Evolutionary conservation across 805 yeast genomes (phyloP).

Genomic region (Wickerhamomyces queroliae): DNA sequence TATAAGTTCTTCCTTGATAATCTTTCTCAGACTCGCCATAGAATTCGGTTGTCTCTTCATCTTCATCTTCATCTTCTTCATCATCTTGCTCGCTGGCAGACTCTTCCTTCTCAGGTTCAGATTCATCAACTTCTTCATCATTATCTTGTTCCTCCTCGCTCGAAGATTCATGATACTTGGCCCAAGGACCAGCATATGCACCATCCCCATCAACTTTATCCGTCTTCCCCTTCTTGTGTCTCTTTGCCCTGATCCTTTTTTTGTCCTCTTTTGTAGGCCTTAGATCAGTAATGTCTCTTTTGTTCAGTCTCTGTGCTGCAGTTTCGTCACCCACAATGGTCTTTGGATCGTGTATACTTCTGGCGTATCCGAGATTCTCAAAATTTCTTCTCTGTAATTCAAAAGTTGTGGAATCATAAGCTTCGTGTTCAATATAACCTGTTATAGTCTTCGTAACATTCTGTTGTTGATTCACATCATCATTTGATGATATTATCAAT

Average conservation of each 20-base stretch:
- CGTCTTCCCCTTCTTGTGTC: constrained; percentile 35
- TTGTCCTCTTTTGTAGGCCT: constrained; percentile 25
- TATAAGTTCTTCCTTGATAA: constrained; percentile 57
- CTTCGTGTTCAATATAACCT: constrained; percentile 26
- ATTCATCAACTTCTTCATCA: constrained; percentile 10
- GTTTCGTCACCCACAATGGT: constrained; percentile 6
- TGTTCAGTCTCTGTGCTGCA: constrained; percentile 15
- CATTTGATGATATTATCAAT: constrained; percentile 2
- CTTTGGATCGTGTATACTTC: constrained; percentile 3
- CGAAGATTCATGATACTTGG: constrained; percentile 31
- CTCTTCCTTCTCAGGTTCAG: constrained; percentile 7
- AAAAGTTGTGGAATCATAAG: constrained; percentile 36
- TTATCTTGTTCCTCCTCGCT: constrained; percentile 8
- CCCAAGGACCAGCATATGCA: constrained; percentile 63
- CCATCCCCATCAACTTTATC: constrained; percentile 32
- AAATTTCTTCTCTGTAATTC: constrained; percentile 32
- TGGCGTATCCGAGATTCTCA: constrained; percentile 24
- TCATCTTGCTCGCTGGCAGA: constrained; percentile 6
- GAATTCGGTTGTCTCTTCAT: constrained; percentile 26
- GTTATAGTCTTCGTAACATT: constrained; percentile 14
- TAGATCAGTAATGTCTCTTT: constrained; percentile 20
- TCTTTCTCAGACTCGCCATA: constrained; percentile 34
- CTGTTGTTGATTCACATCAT: background rate
- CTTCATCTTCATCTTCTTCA: constrained; percentile 18
- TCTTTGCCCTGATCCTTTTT: constrained; percentile 27